Evolutionary conservation across 2,329 filamentous ascomycete species (phyloP), one percentile per base, ranked within the genome.

Genomic region (Aspergillus unguis): DNA sequence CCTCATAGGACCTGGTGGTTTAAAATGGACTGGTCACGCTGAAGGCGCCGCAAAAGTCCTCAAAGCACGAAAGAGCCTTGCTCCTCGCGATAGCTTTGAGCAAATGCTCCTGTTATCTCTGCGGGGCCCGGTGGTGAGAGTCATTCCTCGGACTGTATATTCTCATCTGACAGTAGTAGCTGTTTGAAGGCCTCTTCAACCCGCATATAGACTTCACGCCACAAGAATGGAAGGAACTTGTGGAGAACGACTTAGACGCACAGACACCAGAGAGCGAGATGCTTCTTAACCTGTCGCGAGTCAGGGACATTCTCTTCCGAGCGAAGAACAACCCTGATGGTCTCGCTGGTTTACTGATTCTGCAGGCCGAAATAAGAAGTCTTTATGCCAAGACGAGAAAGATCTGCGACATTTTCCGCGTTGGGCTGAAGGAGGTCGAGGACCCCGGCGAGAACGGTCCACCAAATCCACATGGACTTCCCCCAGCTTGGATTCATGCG

Each of bases 141-240:
- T 25, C 4, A 10, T 26, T 1, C 9, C 2, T 3, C 6, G 36
- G 9, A 10, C 25, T 29, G 3, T 6, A 1, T 3, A 7, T 2
- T 27, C 4, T 25, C 0, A 11, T 33, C 42, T 50, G 6, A 44
- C 29, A 6, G 8, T 29, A 8, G 4, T 17, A 71, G 67, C 54
- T 74, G 4, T 69, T 73, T 42, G 70, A 74, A 53, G 67, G 64
- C 1, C 47, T 73, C 9, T 65, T 67, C 49, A 71, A 71, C 36
- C 52, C 63, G 3, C 62, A 58, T 25, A 73, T 74, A 26, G 50
- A 63, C 5, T 61, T 74, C 5, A 64, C 50, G 1, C 50, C 56
- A 3, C 43, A 61, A 17, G 69, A 74, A 55, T 74, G 71, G 71
- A 60, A 63, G 10, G 49, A 50, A 10, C 61, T 74, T 2, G 63